Evolutionary conservation across 148 eudicot species (phyloP).

Genomic region (Diospyros lotus): DNA sequence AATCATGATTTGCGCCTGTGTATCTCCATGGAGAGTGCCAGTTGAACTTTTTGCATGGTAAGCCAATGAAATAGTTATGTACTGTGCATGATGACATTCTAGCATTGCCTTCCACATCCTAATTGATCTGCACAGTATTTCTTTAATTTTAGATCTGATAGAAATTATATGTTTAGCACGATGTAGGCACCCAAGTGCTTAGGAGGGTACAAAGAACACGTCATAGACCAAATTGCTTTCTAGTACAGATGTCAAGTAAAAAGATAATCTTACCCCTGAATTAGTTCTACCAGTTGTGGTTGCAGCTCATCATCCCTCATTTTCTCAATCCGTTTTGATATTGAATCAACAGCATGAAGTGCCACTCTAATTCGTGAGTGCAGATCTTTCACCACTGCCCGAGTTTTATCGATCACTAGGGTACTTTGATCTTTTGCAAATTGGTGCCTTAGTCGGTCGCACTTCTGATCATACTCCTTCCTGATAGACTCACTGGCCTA

Average conservation of each 20-base stretch:
- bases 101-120: conserved; percentile 99
- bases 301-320: conserved; percentile 95
- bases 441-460: conserved; percentile 84
- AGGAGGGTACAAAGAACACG: neutral
- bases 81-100: conserved; percentile 93
- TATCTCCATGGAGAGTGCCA: conserved; percentile 41
- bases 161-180: neutral
- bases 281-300: conserved; percentile 75
- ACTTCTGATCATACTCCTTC: conserved; percentile 71
- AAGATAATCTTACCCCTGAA: conserved; percentile 67
- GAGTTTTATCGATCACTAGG: conserved; percentile 78
- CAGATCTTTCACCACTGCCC: conserved; percentile 77
- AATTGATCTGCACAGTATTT: conserved; percentile 53
- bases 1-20: conserved; percentile 50
- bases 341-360: conserved; percentile 82
- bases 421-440: conserved; percentile 77
- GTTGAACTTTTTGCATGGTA: conserved; percentile 65
- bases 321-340: conserved; percentile 88
- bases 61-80: conserved; percentile 88
- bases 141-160: neutral
- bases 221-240: neutral
- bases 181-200: neutral
- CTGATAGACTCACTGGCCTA: conserved; percentile 85
- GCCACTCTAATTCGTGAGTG: conserved; percentile 87
- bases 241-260: neutral